Evolutionary conservation across 345 rosid species (phyloP), one percentile per base, ranked within the genome.

Genomic region (Diplotaxis tenuifolia): DNA sequence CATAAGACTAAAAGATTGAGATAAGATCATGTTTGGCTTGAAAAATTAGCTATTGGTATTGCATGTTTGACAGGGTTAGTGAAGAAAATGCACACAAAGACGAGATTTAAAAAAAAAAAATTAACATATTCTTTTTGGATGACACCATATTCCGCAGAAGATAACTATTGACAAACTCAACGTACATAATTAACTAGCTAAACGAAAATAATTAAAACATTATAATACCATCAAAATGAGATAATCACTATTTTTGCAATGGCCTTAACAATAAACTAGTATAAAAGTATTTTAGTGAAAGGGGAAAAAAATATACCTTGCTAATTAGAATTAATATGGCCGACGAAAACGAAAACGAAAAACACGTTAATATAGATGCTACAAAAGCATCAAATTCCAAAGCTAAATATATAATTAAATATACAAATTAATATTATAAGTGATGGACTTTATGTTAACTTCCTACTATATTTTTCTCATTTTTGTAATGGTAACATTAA

Each of bases 301-400:
- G 11, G 21, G 29, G 59, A 22, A 53, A 54, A 22, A 53, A 54
- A 42, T n/a, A 12, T 11, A 54, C 15, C 8, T 27, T 8, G 63
- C 18, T 3, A n/a, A 57, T 57, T 25, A 56, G 8, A 25, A 25
- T 14, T 3, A n/a, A 28, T 15, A 18, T 5, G 32, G 71, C 62
- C 22, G 50, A 54, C 50, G 1, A 32, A 36, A 54, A 40, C 18
- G 5, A 69, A 56, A 38, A 14, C 15, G 32, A 22, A 22, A 19
- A 42, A 53, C 8, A 38, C 9, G 38, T 38, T 19, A 21, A 34
- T 36, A 53, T 4, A 55, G 16, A 70, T 49, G 52, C 49, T 70
- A 72, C 22, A 42, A 52, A n/a, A 9, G 77, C 38, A 73, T 74
- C 77, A 8, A 74, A 66, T 74, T 74, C 78, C 28, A 57, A 58